Evolutionary conservation across 106 monocot species (phyloP), one percentile per base, ranked within the genome.

Genomic region (Hemerocallis citrina): DNA sequence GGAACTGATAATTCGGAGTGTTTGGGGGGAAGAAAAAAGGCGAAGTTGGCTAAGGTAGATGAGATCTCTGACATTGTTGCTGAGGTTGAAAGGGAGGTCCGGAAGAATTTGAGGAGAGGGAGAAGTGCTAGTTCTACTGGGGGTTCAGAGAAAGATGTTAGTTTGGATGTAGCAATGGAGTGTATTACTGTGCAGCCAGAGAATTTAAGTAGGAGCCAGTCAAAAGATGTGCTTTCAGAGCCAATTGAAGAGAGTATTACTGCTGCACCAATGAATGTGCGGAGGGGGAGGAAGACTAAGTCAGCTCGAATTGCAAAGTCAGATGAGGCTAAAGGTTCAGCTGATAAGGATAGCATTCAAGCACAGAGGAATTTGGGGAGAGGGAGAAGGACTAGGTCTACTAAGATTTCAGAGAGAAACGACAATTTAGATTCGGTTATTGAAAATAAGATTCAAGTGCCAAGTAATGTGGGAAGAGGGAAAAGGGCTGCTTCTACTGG

Each of bases 21-120:
- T n/a, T n/a, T n/a, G n/a, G n/a, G n/a, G n/a, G n/a, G n/a, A n/a
- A n/a, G n/a, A n/a, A n/a, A n/a, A n/a, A n/a, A n/a, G n/a, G n/a
- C n/a, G n/a, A n/a, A n/a, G n/a, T 3, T 32, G 37, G 21, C 6
- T 24, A 62, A 6, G 43, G 68, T 69, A 41, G 59, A 56, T 47
- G 68, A 62, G 52, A 35, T 13, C 10, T 36, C 29, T 27, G 55
- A 71, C 3, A 21, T 65, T 27, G 42, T 20, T 27, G 30, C n/a
- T 32, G 55, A 62, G 48, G 55, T 63, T 22, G n/a, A 11, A 57
- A 29, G 32, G 7, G 36, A 57, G 11, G 34, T 12, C 10, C 57
- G 0, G 14, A 57, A 9, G 35, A 21, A 34, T 19, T 35, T 57
- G 35, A 21, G 21, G 36, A 57, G 21, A 15, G 61, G 29, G 61